Base-by-base conservation (phyloP, 768 basidiomycete species). In the Boletus sp. region DNA sequence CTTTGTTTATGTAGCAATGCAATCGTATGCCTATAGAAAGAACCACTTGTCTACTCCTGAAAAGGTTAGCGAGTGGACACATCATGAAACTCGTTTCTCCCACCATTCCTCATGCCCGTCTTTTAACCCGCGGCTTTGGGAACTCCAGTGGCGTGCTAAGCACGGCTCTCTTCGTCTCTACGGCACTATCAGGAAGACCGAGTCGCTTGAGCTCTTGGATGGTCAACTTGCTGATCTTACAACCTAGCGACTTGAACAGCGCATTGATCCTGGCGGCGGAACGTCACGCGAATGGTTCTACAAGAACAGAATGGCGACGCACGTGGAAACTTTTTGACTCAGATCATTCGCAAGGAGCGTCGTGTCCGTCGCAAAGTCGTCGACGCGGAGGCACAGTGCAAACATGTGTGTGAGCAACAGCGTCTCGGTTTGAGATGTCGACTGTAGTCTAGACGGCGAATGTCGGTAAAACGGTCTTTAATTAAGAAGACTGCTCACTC, bases 211-310 rank as follows among this genome's bases (percentile, higher is more conserved):
- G 79, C 59, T 95, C 90, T 15, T 78, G 78, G 8, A 80, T 74
- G 3, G 77, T 73, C 24, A 89, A 71, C 45, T 81, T 77, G 47
- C 75, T 76, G 45, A 93, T 76, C 58, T 84, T 86, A 72, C 94
- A 96, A 32, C 94, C 89, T 18, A 96, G 76, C 0, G 86, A 83
- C 70, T 82, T 89, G 78, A 92, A 94, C 17, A 92, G 68, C n/a
- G 76, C 67, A 60, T 83, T 84, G 40, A 90, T 80, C 51, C 84
- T 86, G 49, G 44, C 15, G 11, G n/a, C 2, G 12, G 36, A 12
- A 39, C n/a, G 12, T 61, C 33, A 68, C 50, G 42, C 29, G 35
- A 51, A 17, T 20, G 10, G 37, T 7, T 40, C 12, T 36, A 20
- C 30, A 32, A 46, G 14, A 17, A 40, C 9, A 28, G n/a, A 24